phyloP scores from a whole-genome alignment of 208 protist species.

The Acanthamoeba castellanii region DNA sequence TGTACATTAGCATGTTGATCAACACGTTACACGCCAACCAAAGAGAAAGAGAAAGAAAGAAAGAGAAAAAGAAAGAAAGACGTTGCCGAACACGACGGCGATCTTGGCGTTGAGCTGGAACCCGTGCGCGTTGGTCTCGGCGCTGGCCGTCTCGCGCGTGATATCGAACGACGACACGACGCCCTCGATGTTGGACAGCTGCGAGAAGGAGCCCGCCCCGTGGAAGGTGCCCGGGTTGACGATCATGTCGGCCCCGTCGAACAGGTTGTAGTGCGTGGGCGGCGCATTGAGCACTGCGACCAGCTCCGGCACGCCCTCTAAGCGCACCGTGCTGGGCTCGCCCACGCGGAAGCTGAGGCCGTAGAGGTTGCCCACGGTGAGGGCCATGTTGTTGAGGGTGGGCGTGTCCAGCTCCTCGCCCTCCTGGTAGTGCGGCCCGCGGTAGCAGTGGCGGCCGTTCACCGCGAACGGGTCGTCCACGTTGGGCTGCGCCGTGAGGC shows the following conservation, averaged over 20 bases:
- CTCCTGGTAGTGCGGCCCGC: not conserved
- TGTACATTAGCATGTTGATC: no score
- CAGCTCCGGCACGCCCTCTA: conserved; percentile 6
- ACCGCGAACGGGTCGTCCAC: not conserved
- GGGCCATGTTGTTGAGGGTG: conserved; percentile 28
- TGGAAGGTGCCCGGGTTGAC: conserved; percentile 11
- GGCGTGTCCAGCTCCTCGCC: not conserved
- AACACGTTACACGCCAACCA: no score
- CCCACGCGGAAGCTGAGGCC: conserved; percentile 38
- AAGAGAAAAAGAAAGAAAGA: no score
- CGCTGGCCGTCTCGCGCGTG: not conserved
- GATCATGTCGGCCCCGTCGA: not conserved
- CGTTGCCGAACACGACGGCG: conserved; percentile 4
- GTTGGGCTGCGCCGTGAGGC: not conserved
- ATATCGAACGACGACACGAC: not conserved
- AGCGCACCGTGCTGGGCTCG: not conserved
- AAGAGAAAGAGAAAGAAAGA: no score
- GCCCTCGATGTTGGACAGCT: conserved; percentile 8
- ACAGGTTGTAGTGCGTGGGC: conserved; percentile 12
- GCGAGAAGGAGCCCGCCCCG: not conserved
- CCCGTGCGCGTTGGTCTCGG: not conserved
- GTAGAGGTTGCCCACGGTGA: conserved; percentile 11
- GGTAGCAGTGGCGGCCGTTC: conserved; percentile 44
- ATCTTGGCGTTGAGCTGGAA: conserved; percentile 30
- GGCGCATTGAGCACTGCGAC: not conserved